Base-by-base conservation (phyloP, 2,329 filamentous ascomycete genomes). In the Aspergillus chevalieri region DNA sequence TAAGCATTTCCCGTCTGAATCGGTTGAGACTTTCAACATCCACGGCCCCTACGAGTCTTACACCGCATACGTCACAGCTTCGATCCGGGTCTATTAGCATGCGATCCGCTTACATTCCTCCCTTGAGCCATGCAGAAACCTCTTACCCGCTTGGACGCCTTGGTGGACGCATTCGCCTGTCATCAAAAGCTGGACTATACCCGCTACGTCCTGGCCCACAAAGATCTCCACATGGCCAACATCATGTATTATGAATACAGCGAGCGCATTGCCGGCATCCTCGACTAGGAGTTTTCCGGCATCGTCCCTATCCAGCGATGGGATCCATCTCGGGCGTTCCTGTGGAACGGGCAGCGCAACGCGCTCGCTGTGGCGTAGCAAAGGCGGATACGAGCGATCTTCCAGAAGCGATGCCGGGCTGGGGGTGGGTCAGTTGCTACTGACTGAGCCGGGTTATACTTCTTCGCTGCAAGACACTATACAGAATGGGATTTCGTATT, bases 241-340 rank as follows among this genome's bases (percentile, higher is more conserved):
- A 56, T 72, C 33, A 60, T 70, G 47, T 69, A 59, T 50, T 57
- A 67, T 7, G 19, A 42, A 42, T n/a, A 51, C 50, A 1, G 33
- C 49, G 6, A 53, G 56, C 1, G 45, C 48, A 64, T 72, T 41
- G 71, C 67, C 1, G 61, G 52, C 1, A 56, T 72, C 10, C 51
- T 68, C 9, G 66, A 67, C 58, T 73, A 67, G 68, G 71, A 72
- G 50, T 73, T 73, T 39, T 56, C 65, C 1, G 59, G 59, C 14
- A 57, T 72, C 1, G 65, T 73, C 12, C 67, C 70, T 1, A 57
- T 58, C 5, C 54, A 56, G 22, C 56, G 60, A 12, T 74, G 69
- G 68, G 65, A 69, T 45, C 67, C 70, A 1, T 54, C 54, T 3
- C 51, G 57, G n/a, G 62, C 64, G 6, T 72, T 73, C 43, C 54